Percentiles rank a stretch among this genome's conserved stretches.
phyloP scores from a whole-genome alignment of 2,329 filamentous ascomycete species.

The Lasiodiplodia sp. region DNA sequence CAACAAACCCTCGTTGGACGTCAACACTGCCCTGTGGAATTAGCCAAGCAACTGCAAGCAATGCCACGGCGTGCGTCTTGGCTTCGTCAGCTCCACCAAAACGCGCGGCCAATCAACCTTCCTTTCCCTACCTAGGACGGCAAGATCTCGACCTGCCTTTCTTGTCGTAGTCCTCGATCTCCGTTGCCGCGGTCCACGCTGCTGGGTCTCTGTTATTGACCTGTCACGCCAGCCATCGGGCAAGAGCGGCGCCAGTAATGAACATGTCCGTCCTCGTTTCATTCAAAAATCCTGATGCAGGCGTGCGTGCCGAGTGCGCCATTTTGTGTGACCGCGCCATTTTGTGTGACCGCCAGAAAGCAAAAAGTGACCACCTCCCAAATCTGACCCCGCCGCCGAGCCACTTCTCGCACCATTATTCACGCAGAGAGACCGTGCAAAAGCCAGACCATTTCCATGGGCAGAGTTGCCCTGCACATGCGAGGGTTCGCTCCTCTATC shows the following conservation, averaged over 20 bases:
- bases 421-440: not conserved
- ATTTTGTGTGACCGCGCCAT: not conserved
- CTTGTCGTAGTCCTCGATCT: slow-evolving; percentile 7
- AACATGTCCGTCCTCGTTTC: no score
- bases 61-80: not conserved
- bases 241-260: not conserved
- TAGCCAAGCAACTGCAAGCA: not conserved
- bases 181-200: not conserved
- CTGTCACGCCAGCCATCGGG: not conserved
- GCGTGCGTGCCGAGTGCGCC: not conserved
- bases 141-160: slow-evolving; percentile 26
- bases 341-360: not conserved
- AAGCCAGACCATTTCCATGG: not conserved
- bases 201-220: not conserved
- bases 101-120: not conserved
- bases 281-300: no score
- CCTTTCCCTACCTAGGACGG: not conserved
- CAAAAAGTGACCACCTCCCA: slow-evolving; percentile 3
- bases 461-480: not conserved
- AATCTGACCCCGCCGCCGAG: not conserved
- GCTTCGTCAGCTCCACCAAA: not conserved
- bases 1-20: not conserved
- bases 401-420: not conserved
- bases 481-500: slow-evolving; percentile 11
- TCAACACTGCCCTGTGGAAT: not conserved